Percentiles rank a stretch among this genome's conserved stretches.
Conservation (phyloP, 176 grass and related monocot genomes). For the Musa schizocarpa region DNA sequence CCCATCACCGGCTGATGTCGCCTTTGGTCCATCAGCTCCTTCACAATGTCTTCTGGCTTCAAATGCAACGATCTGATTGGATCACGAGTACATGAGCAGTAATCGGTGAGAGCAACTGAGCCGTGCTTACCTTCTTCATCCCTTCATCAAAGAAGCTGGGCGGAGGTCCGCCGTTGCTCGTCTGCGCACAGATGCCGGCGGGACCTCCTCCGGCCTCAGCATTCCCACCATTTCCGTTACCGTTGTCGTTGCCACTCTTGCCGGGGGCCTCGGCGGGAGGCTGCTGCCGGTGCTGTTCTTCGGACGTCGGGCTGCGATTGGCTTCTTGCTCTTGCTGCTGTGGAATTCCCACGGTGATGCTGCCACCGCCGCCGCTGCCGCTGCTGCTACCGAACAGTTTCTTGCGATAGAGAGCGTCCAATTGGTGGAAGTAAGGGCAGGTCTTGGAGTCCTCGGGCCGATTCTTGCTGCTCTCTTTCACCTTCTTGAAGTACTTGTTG, state of each 20-base stretch:
- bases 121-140: conserved; percentile 59
- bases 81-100: conserved; percentile 26
- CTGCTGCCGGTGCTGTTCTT: conserved; percentile 22
- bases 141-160: conserved; percentile 32
- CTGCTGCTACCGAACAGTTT: conserved; percentile 30
- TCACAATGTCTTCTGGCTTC: conserved; percentile 95
- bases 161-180: conserved; percentile 43
- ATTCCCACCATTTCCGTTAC: conserved; percentile 9
- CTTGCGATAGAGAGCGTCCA: conserved; percentile 86
- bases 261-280: background rate
- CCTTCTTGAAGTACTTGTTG: conserved; percentile 99
- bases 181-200: conserved; percentile 28
- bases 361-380: background rate
- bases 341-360: background rate
- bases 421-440: conserved; percentile 97
- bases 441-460: conserved; percentile 92
- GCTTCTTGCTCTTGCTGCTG: background rate
- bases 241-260: conserved; percentile 17
- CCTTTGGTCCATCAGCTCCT: conserved; percentile 59
- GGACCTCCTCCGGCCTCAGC: conserved; percentile 17
- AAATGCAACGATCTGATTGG: conserved; percentile 64
- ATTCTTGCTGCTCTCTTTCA: conserved; percentile 98
- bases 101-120: background rate
- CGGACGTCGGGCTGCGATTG: conserved; percentile 17
- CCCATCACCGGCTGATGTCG: conserved; percentile 34